Evolutionary conservation across 2,329 filamentous ascomycete species (phyloP), one percentile per base, ranked within the genome.

Genomic region (Claviceps pazoutovae): DNA sequence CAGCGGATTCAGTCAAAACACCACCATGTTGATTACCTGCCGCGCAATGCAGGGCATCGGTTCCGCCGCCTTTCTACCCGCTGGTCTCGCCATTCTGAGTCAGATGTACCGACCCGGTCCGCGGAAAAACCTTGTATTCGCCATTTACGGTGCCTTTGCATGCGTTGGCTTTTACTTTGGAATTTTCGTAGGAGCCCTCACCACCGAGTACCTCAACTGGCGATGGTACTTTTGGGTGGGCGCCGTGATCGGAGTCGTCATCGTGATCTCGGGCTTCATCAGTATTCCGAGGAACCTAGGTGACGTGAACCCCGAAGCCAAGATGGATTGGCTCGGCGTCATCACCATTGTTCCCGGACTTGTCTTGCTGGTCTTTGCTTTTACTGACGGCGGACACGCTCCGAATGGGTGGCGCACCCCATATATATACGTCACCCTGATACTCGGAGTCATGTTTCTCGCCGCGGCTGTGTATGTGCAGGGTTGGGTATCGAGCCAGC

Each of bases 11-110:
- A 82, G 80, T 53, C 69, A 71, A 51, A 83, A 78, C 65, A 75
- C 82, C 54, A 64, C 79, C 49, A 86, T 88, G 81, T 72, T 90
- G 55, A 83, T 88, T 57, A 71, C 84, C 51, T 86, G 82, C 61
- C 82, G 86, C 50, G 85, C 85, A 8, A 68, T 89, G 44, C 84
- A 88, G 64, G 86, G 86, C 0, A 67, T 91, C 9, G 86, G 84
- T 0, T 75, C 83, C 1, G 83, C 85, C 1, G 84, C 85, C 0
- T 87, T 86, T 55, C 51, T 60, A 13, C 84, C 86, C 0, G 80
- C 83, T 0, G 79, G 83, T 1, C 76, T 90, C 50, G 83, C 83
- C 73, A 72, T 88, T n/a, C 69, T 88, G 5, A 82, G 82, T 1
- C 82, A 76, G 54, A 79, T 73, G 4, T 88, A 88, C 61, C 75